These are phyloP conservation scores for Tuber aestivum DNA, from an alignment of 495 filamentous ascomycete species.

Conservation along the genomic window DNA sequence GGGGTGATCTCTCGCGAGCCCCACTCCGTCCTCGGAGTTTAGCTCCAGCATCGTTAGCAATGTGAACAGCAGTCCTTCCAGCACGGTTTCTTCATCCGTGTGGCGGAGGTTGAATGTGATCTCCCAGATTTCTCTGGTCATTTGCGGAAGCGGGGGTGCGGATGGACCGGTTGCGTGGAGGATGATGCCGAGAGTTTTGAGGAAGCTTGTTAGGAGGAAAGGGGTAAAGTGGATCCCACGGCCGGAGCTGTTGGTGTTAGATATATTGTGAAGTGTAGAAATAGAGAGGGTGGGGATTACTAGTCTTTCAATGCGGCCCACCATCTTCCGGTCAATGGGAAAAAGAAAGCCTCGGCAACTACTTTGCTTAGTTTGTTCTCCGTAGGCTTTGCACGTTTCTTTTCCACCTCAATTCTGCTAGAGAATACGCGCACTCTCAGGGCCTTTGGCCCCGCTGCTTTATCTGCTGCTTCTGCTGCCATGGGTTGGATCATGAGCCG, in stretches of 20 bases:
- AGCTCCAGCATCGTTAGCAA: conserved; percentile 77
- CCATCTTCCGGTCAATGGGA: conserved; percentile 61
- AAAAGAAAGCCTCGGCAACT: conserved; percentile 72
- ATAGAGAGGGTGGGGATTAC: conserved; percentile 7
- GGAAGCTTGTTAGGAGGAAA: conserved; percentile 54
- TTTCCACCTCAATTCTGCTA: conserved; percentile 62
- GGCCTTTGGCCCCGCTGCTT: conserved; percentile 67
- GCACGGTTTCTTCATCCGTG: conserved; percentile 55
- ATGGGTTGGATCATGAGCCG: conserved; percentile 71
- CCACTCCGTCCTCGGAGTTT: conserved; percentile 53
- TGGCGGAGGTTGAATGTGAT: conserved; percentile 52
- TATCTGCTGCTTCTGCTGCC: conserved; percentile 62
- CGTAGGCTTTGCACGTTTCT: conserved; percentile 59
- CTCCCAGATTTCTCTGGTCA: conserved; percentile 67
- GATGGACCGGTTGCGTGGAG: conserved; percentile 61
- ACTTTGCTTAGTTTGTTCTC: conserved; percentile 71
- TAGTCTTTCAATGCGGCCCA: conserved; percentile 49
- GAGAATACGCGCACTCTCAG: conserved; percentile 80
- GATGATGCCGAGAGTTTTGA: conserved; percentile 62
- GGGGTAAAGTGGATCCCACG: conserved; percentile 54
- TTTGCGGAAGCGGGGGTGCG: conserved; percentile 57
- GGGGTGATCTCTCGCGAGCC: conserved; percentile 55
- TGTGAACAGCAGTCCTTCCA: conserved; percentile 68
- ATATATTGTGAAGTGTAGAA: background rate
- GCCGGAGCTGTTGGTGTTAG: conserved; percentile 43